phyloP scores from a whole-genome alignment of 441 rosid genomes.

The Euphorbia schlechtendalii region DNA sequence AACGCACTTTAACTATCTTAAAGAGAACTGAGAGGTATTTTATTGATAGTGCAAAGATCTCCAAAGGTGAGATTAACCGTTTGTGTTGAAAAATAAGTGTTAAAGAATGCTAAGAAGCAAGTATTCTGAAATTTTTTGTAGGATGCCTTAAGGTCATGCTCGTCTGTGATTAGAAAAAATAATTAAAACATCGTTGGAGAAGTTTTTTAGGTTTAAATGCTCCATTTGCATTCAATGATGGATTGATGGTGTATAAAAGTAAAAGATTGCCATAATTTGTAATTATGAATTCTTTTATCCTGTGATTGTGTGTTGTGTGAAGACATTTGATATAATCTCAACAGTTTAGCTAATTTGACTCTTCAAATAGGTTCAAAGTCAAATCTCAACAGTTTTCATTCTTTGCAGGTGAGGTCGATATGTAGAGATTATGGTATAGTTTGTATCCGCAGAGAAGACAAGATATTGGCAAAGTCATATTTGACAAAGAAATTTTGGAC shows the following conservation, averaged over 20 bases:
- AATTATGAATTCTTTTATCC: no score
- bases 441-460: slow-evolving; percentile 82
- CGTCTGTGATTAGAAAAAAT: slow-evolving; percentile 72
- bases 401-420: slow-evolving; percentile 48
- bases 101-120: not conserved
- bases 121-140: slow-evolving; percentile 19
- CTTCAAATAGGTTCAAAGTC: no score
- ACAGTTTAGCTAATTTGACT: no score
- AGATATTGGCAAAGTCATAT: slow-evolving; percentile 50
- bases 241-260: no score
- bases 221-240: no score
- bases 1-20: slow-evolving; percentile 57
- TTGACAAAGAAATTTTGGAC: slow-evolving; percentile 42
- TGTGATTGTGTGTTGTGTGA: no score
- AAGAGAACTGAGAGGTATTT: slow-evolving; percentile 53
- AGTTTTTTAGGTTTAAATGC: no score
- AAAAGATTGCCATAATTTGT: no score
- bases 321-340: no score
- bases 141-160: slow-evolving; percentile 75
- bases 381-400: no score
- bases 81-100: not conserved
- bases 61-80: slow-evolving; percentile 36
- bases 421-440: slow-evolving; percentile 73
- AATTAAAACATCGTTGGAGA: no score
- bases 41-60: slow-evolving; percentile 23